Conservation (phyloP, 768 basidiomycete species). For the Auricularia cornea region DNA sequence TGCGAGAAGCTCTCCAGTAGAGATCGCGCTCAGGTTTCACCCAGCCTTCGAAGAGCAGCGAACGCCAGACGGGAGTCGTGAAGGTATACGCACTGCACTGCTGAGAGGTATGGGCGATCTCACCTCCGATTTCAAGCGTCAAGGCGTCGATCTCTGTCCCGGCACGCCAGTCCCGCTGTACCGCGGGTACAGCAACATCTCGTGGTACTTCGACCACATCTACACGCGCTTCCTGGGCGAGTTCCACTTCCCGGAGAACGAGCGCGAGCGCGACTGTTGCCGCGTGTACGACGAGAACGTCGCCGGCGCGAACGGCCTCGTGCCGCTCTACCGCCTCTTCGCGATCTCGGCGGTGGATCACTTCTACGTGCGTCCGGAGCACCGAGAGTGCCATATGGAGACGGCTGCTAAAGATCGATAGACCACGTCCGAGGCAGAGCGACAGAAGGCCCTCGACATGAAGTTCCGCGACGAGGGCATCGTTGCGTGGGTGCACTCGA, state of each 20-base stretch:
- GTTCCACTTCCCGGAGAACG: conserved; percentile 8
- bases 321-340: conserved; percentile 11
- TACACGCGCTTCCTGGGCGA: conserved; percentile 9
- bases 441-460: not conserved
- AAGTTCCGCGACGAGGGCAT: not conserved
- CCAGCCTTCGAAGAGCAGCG: no score
- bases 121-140: no score
- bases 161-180: conserved; percentile 6
- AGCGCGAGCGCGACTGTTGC: conserved; percentile 3
- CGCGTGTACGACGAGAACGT: conserved; percentile 1
- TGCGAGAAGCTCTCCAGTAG: no score
- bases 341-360: conserved; percentile 3
- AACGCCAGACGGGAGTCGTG: no score
- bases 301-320: not conserved
- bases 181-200: conserved; percentile 3
- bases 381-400: not conserved
- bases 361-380: conserved; percentile 9
- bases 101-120: no score
- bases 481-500: not conserved
- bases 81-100: no score
- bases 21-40: no score
- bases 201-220: conserved; percentile 8
- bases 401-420: not conserved
- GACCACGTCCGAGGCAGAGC: not conserved
- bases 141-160: not conserved